Evolutionary conservation across 106 monocot genomes (phyloP), one percentile per base, ranked within the genome.

Genomic region (Acorus gramineus): DNA sequence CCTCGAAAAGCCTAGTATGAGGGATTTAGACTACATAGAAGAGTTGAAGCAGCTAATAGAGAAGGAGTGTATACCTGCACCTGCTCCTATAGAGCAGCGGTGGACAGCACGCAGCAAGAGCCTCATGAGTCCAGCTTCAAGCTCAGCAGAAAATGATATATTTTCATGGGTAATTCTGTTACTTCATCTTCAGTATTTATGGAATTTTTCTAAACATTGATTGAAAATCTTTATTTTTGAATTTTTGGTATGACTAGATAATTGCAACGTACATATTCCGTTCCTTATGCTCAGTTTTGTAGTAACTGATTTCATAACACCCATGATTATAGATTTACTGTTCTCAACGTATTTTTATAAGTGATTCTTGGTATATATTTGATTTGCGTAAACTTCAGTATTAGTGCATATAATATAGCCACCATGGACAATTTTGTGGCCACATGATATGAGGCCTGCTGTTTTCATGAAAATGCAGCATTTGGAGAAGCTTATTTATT

Each of bases 1-100:
- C 14, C 76, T 87, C 63, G 61, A 78, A 65, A 90, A 80, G 48
- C 95, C 90, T 14, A 90, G 72, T 57, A 82, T 96, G 84, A 90
- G 74, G 69, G 95, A 96, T 70, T 71, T 96, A 60, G 82, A 90
- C 7, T 96, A 64, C 66, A 82, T 90, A 45, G 85, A 87, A 44
- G 79, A 87, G 70, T 72, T 96, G 59, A 80, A 81, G 77, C 77
- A 85, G 71, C 81, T 96, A 49, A 90, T 96, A 50, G 80, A 90
- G 66, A 80, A 52, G 46, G 80, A 90, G 68, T 74, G 73, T 7
- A 72, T 96, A 67, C 95, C 95, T 9, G 87, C 95, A 53, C 95
- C 95, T 7, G 90, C 82, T 74, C 95, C 95, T 47, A 96, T 96
- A 67, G 95, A 96, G 67, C 95, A 96, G 70, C 74, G 95, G 6